Base-by-base conservation (phyloP, 2,329 filamentous ascomycete species). In the Pseudogymnoascus sp. region DNA sequence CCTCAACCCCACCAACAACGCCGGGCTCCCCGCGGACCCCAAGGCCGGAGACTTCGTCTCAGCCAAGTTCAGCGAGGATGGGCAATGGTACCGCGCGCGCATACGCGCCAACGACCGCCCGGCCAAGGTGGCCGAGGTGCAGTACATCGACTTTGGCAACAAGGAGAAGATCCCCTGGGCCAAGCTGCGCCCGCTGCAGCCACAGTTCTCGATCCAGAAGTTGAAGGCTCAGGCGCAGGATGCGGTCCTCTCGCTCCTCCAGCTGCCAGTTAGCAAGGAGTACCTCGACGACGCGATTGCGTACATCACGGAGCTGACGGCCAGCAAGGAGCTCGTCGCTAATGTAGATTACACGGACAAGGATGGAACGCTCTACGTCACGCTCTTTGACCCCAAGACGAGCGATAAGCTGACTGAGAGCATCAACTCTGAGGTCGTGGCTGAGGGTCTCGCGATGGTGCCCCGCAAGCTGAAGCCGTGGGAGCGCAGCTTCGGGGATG, bases 101-200 rank as follows among this genome's bases (percentile, higher is more conserved):
- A 86, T 99, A 66, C 88, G 93, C 66, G 87, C 93, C 74, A 97
- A 97, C 76, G 95, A 99, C 78, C 91, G 95, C 66, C 84, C 93
- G 8, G 88, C 87, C 71, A 91, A 95, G 82, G 86, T 90, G 70
- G 88, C 92, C 23, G 95, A 99, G 76, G 88, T 99, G 26, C 79
- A 96, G 53, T 99, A 96, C 77, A 86, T 99, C 67, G 95, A 99
- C 79, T 99, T 96, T 76, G 95, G 95, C 71, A 99, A 99, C 82
- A 88, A 85, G 63, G 95, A 99, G 77, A 88, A 87, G 73, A 82
- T 96, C 64, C 85, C 93, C 0, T 99, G 93, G 92, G 83, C 86
- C 23, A 83, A 85, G 68, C 85, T 99, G 47, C 89, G 95, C 28
- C 82, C 91, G n/a, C 83, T 99, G 60, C 86, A 91, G 73, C 77